Evolutionary conservation across 169 alveolate genomes (phyloP).

Genomic region (Eimeria mitis): DNA sequence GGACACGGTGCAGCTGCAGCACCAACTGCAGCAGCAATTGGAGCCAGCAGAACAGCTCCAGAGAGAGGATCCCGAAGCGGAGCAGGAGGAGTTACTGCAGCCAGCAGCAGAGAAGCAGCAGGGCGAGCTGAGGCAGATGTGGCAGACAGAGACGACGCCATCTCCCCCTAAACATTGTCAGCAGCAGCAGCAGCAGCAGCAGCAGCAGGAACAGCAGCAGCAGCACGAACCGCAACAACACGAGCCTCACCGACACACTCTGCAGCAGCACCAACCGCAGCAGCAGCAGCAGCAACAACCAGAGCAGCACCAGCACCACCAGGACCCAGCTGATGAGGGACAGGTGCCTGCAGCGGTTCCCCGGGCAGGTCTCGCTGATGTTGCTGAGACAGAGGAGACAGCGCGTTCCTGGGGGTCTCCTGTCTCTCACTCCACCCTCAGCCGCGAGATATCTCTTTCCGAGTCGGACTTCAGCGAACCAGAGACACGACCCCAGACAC

Average conservation of each 20-base stretch:
- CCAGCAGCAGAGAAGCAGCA: not conserved
- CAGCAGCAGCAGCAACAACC: not conserved
- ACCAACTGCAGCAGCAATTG: not conserved
- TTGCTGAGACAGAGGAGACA: not conserved
- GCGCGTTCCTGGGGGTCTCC: conserved; percentile 10
- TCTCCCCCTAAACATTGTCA: not conserved
- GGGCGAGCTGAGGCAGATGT: not conserved
- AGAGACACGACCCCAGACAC: not conserved
- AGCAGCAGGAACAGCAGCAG: not conserved
- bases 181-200: not conserved
- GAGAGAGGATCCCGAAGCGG: not conserved
- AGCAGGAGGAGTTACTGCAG: not conserved
- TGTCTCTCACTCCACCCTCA: conserved; percentile 24
- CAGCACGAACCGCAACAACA: not conserved
- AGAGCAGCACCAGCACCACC: not conserved
- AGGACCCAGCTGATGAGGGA: not conserved
- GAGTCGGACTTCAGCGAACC: conserved; percentile 12
- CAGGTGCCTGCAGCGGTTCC: not conserved
- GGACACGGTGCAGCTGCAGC: conserved; percentile 1
- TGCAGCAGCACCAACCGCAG: not conserved
- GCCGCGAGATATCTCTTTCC: conserved; percentile 45
- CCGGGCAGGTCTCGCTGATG: not conserved
- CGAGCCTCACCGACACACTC: not conserved
- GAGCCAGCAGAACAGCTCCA: not conserved
- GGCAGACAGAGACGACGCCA: not conserved